These are phyloP conservation scores for Ilyonectria destructans DNA, from an alignment of 2,329 filamentous ascomycete genomes.

Conservation along the genomic window DNA sequence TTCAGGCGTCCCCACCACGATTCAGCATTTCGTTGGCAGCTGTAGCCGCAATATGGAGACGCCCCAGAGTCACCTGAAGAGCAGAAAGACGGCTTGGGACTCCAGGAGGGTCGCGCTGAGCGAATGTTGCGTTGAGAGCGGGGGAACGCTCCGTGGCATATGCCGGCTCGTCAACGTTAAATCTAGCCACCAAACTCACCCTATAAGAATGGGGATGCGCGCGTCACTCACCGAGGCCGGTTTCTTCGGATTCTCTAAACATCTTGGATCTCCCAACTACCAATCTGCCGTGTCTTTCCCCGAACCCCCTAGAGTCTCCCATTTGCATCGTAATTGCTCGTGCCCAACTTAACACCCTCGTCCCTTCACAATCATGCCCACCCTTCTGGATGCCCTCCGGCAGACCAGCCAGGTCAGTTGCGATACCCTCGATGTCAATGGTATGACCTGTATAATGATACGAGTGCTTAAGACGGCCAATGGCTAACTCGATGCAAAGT, in stretches of 20 bases:
- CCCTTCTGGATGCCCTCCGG: conserved; percentile 49
- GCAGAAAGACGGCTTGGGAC: conserved; percentile 12
- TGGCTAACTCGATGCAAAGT: conserved; percentile 45
- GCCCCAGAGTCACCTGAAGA: conserved; percentile 26
- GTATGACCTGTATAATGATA: conserved; percentile 35
- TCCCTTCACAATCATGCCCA: conserved; percentile 41
- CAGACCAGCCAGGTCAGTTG: conserved; percentile 53
- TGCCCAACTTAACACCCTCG: background rate
- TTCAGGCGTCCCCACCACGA: conserved; percentile 13
- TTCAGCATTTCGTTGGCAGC: conserved; percentile 26
- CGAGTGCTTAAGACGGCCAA: background rate
- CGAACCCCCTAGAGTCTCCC: background rate
- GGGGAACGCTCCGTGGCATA: conserved; percentile 1
- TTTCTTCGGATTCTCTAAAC: background rate
- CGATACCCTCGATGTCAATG: conserved; percentile 55
- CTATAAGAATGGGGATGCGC: conserved; percentile 1
- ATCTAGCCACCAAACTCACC: background rate
- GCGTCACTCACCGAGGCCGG: background rate
- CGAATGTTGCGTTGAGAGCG: conserved; percentile 32
- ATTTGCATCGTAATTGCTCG: background rate
- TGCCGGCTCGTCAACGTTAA: conserved; percentile 3
- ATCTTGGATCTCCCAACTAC: background rate
- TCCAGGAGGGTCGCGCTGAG: conserved; percentile 37
- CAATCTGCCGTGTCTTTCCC: background rate
- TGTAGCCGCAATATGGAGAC: conserved; percentile 39